Base-by-base conservation (phyloP, 768 basidiomycete genomes). In the Filobasidium floriforme region DNA sequence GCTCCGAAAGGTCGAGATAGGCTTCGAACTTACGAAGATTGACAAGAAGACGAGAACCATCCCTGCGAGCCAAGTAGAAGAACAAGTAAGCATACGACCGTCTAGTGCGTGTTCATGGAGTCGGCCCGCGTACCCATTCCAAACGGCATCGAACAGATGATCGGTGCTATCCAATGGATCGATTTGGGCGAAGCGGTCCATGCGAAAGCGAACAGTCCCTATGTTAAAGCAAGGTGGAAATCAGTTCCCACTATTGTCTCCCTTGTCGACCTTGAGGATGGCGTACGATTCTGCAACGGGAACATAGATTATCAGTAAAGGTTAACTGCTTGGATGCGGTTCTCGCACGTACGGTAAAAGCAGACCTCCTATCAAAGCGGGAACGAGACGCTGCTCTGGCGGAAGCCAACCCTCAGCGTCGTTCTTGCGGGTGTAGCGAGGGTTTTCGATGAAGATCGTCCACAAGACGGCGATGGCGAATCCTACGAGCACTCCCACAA, bases 131-230 rank as follows among this genome's bases (percentile, higher is more conserved):
- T 37, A 49, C 46, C 54, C 18, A 79, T 74, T 28, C 88, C 89
- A 75, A 89, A 89, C 14, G 87, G 87, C 12, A 84, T 79, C 18
- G 84, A 86, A 19, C 84, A 85, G 44, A 88, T 75, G 75, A 89
- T 84, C 14, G 87, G 85, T 1, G 85, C 84, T 65, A 87, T 83
- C 84, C 85, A 88, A 72, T 84, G 88, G 0, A 86, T 64, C 1
- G 49, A 49, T 0, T 37, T 57, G 4, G 72, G 72, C 6, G 66
- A 59, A 7, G 65, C 64, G 32, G 70, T 71, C 72, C 72, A 73
- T 7, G 72, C 72, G 59, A 73, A 73, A 19, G 64, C 61, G 66
- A 73, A 71, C 18, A 73, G 64, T n/a, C 72, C 72, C 59, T 49
- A 22, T 18, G 12, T 4, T 18, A 3, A 14, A 49, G 18, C 46